Evolutionary conservation across 441 rosid species (phyloP).

Genomic region (Aleurites moluccanus): DNA sequence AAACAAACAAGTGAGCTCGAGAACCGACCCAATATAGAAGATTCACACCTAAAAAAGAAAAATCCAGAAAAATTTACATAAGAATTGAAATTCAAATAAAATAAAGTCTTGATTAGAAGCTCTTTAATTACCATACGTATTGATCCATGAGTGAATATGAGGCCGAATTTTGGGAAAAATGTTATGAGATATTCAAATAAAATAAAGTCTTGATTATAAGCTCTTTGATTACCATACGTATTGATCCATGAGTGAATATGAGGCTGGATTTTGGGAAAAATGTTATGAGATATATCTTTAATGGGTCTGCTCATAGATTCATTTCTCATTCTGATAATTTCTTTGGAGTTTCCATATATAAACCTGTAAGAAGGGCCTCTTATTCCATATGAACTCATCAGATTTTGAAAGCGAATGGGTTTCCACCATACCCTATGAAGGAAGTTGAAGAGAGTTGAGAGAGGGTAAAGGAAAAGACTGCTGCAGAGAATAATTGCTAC

Average conservation of each 20-base stretch:
- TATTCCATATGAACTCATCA: constrained; percentile 36
- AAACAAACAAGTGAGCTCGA: constrained; percentile 26
- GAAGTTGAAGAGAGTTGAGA: constrained; percentile 24
- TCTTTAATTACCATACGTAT: constrained; percentile 28
- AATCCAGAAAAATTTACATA: too few species aligned
- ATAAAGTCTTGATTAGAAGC: neutral
- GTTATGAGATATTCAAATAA: constrained; percentile 28
- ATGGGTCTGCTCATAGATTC: constrained; percentile 32
- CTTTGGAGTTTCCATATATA: constrained; percentile 37
- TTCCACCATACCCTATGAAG: constrained; percentile 39
- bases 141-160: constrained; percentile 27
- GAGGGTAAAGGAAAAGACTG: constrained; percentile 15
- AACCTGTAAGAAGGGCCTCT: constrained; percentile 42
- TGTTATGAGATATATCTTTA: constrained; percentile 31
- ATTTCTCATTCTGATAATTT: constrained; percentile 26
- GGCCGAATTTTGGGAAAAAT: constrained; percentile 32
- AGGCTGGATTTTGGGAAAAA: constrained; percentile 31
- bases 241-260: constrained; percentile 29
- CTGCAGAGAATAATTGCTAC: neutral
- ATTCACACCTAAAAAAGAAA: constrained; percentile 24
- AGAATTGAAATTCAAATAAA: constrained; percentile 10
- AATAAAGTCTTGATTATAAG: neutral
- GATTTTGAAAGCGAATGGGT: constrained; percentile 24
- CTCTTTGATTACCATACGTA: constrained; percentile 26
- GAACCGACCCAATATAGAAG: constrained; percentile 35